Base-by-base conservation (phyloP, 306 rosid genomes). In the Lathyrus aphaca region DNA sequence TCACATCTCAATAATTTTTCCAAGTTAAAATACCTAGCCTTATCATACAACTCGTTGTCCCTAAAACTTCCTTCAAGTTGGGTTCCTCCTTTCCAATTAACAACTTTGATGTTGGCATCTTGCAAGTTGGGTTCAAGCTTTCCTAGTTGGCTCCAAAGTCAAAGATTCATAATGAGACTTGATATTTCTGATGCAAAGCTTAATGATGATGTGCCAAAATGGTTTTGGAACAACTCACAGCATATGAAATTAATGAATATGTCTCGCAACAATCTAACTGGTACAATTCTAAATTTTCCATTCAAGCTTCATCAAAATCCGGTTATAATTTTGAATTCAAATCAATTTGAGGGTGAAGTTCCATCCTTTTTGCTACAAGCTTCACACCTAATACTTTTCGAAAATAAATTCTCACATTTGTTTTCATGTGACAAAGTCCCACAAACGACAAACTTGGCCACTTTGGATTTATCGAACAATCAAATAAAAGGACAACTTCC, bases 61-160 rank as follows among this genome's bases (percentile, higher is more conserved):
- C 57, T 51, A 51, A 55, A 37, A 16, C 35, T 32, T 35, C 23
- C 8, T 0, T 0, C 8, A 32, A 35, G n/a, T 15, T 59, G 65
- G 65, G 65, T 59, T 15, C 65, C 65, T n/a, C 65, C 65, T 32
- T 59, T 59, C 13, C 27, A 59, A 35, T 35, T 59, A 59, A 10
- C 8, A 21, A 6, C 6, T 14, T 16, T 55, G 35, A n/a, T 3
- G n/a, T 30, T 55, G 30, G 57, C 57, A 51, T 51, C 57, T 17
- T 51, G 57, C 29, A 51, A 51, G 6, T 51, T 51, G 25, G 57
- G 57, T 18, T 11, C 30, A 6, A 51, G 30, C 25, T 51, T 51
- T 51, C 57, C 57, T 18, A 51, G 57, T 55, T 55, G 61, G 61
- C 16, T 55, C 17, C 10, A 55, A 6, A 55, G 9, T 23, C 61